Evolutionary conservation across 2,329 filamentous ascomycete genomes (phyloP).

Genomic region (Atkinsonella texensis): DNA sequence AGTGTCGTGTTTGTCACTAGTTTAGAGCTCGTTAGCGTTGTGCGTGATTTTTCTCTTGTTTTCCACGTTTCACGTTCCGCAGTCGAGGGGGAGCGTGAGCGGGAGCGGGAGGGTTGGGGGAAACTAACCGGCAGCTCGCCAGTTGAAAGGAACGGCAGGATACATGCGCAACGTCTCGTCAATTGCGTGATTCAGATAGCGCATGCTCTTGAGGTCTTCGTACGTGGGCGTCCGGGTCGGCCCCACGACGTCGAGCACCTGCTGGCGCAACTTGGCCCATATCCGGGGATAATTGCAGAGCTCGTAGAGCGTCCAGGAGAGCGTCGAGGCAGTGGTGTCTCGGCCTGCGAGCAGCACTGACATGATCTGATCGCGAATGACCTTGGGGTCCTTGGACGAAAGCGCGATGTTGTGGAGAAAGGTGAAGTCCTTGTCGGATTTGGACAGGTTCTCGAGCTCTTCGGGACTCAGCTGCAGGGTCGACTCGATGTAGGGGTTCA

Average conservation of each 20-base stretch:
- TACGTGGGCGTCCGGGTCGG: slow-evolving; percentile 54
- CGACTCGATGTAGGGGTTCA: slow-evolving; percentile 65
- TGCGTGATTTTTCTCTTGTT: too few species aligned
- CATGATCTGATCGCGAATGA: slow-evolving; percentile 76
- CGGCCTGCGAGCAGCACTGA: slow-evolving; percentile 73
- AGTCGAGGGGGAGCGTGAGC: too few species aligned
- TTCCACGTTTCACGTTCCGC: too few species aligned
- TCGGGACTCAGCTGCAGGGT: slow-evolving; percentile 55
- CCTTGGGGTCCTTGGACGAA: slow-evolving; percentile 59
- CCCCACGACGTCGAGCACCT: slow-evolving; percentile 60
- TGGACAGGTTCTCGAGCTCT: slow-evolving; percentile 57
- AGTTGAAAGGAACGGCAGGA: slow-evolving; percentile 66
- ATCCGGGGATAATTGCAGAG: slow-evolving; percentile 58
- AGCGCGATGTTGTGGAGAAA: slow-evolving; percentile 78
- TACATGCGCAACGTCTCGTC: slow-evolving; percentile 71
- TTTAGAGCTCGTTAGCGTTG: background rate
- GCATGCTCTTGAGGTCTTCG: slow-evolving; percentile 74
- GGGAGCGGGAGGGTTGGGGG: background rate
- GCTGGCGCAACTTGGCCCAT: slow-evolving; percentile 56
- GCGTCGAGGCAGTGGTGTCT: slow-evolving; percentile 74
- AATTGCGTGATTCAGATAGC: slow-evolving; percentile 61
- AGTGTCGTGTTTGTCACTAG: slow-evolving; percentile 61
- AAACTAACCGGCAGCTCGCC: slow-evolving; percentile 25
- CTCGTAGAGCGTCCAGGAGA: slow-evolving; percentile 77
- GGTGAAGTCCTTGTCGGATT: slow-evolving; percentile 62